phyloP scores from a whole-genome alignment of 2,329 filamentous ascomycete genomes.

The Aspergillus costaricaensis region DNA sequence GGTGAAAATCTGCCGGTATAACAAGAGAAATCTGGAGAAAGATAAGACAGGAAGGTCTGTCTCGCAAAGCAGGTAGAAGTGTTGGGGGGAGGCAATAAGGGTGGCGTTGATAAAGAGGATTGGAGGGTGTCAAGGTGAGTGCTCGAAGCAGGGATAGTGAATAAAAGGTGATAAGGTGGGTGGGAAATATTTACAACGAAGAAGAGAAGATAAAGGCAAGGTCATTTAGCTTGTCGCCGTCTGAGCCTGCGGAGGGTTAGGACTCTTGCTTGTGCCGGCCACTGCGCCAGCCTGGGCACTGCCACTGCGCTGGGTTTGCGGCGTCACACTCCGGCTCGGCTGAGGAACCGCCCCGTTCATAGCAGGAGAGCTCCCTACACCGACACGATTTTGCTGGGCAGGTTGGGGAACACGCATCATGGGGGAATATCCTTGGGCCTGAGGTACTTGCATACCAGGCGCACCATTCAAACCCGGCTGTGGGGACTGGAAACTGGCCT shows the following conservation, averaged over 20 bases:
- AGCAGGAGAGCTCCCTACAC: conserved; percentile 45
- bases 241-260: conserved; percentile 45
- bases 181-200: conserved; percentile 38
- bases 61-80: not conserved
- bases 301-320: conserved; percentile 48
- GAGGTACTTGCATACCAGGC: conserved; percentile 47
- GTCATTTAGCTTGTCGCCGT: conserved; percentile 37
- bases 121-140: not conserved
- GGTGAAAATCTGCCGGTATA: not conserved
- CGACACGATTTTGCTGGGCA: conserved; percentile 44
- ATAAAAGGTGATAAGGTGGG: conserved; percentile 22
- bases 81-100: not conserved
- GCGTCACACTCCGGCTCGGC: conserved; percentile 48
- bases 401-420: conserved; percentile 55
- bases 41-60: not conserved
- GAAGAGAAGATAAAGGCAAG: conserved; percentile 8
- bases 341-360: conserved; percentile 47
- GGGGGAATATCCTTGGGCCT: conserved; percentile 55
- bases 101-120: not conserved
- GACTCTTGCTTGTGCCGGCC: conserved; percentile 44
- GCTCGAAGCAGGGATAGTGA: conserved; percentile 3
- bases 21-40: not conserved
- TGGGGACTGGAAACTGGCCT: conserved; percentile 40
- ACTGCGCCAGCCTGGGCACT: conserved; percentile 44
- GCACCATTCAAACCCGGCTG: conserved; percentile 38